A percentile compares a stretch with the other conserved stretches of the same genome.
phyloP scores from a whole-genome alignment of 495 filamentous ascomycete genomes.

The Halenospora varia region DNA sequence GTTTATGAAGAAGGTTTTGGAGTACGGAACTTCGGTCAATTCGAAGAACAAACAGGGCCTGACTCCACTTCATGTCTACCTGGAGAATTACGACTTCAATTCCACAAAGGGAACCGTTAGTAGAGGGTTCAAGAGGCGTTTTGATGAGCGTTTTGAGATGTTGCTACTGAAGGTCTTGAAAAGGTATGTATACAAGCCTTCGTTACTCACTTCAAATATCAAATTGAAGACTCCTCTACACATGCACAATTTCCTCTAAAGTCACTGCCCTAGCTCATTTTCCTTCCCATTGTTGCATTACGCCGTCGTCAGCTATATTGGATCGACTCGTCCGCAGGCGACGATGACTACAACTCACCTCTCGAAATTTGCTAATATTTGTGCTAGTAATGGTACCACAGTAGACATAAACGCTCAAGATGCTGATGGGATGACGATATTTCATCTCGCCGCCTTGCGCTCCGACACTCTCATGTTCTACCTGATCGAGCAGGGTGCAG shows the following conservation, averaged over 20 bases:
- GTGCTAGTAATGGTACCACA: background rate
- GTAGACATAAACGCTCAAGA: slow-evolving; percentile 20
- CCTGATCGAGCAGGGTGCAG: slow-evolving; percentile 35
- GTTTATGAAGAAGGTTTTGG: slow-evolving; percentile 8
- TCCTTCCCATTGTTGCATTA: no score
- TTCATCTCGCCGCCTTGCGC: slow-evolving; percentile 33
- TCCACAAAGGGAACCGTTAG: background rate
- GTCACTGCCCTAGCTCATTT: no score
- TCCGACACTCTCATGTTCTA: slow-evolving; percentile 29
- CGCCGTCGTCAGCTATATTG: no score
- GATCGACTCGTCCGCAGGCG: no score
- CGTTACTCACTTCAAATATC: no score
- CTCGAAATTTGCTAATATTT: background rate
- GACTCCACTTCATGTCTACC: slow-evolving; percentile 12
- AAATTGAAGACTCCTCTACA: no score
- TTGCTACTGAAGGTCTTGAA: background rate
- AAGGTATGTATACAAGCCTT: background rate
- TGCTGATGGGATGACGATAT: slow-evolving; percentile 17
- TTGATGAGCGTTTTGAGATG: slow-evolving; percentile 5
- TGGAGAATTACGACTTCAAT: background rate
- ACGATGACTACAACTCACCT: no score
- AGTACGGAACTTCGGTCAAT: slow-evolving; percentile 12
- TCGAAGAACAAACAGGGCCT: slow-evolving; percentile 18
- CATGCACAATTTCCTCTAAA: no score
- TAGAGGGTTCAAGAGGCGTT: background rate